Base-by-base conservation (phyloP, 2,329 filamentous ascomycete genomes). In the Aspergillus niger region DNA sequence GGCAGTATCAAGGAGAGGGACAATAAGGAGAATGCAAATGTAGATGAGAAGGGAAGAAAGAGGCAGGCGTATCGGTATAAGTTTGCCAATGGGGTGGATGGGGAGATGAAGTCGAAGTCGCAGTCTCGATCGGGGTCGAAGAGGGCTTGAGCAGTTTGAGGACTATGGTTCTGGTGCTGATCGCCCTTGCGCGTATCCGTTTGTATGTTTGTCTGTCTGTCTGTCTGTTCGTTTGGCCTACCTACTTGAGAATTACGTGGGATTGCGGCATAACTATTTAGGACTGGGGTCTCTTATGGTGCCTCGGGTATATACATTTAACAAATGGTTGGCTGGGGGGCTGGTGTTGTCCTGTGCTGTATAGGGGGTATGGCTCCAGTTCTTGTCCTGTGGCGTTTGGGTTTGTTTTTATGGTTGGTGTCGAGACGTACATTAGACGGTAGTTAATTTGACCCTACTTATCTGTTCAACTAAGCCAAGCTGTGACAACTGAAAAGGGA, bases 31-130 rank as follows among this genome's bases (percentile, higher is more conserved):
- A 66, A 67, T 15, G 55, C 76, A 38, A 67, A 67, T 24, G 54
- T 64, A 8, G 68, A 69, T 44, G 66, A 67, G 15, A 67, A 67
- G 20, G 68, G 62, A 3, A 65, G 67, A 43, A 65, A 64, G 13
- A 70, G 69, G 39, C 67, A 70, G 63, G 72, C 67, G n/a, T 79
- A 79, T 65, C 69, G 68, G 53, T 79, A 79, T 60, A 77, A 77
- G 60, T 74, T 77, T 65, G 69, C 60, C 5, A 61, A 62, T 30
- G 36, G 32, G 11, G 32, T 13, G 11, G 32, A 36, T 36, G 32
- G 32, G 2, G 32, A 36, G 32, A 2, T 36, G 11, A 36, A 36
- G 32, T 13, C 32, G 32, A 36, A 36, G 32, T 36, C 32, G 32
- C 32, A 36, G 32, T 36, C 32, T 36, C 32, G 32, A 10, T 36